Percentiles rank a stretch among this genome's conserved stretches.
Conservation (phyloP, 352 stramenopile species). For the Globisporangium recalcitrans region DNA sequence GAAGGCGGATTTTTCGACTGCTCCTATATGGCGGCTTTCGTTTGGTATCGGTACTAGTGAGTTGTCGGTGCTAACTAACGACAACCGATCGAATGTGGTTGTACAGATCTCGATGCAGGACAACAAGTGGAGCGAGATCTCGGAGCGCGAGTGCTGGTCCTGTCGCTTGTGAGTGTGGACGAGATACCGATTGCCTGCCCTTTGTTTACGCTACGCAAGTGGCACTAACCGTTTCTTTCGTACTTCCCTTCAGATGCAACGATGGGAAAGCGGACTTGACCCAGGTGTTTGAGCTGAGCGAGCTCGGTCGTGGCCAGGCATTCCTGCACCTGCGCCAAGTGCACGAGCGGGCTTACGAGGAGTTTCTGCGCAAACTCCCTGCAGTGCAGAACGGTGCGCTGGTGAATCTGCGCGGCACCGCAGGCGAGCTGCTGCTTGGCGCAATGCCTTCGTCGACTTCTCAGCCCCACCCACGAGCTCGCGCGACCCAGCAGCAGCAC, state of each 20-base stretch:
- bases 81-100: neutral
- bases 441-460: neutral
- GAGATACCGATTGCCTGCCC: neutral
- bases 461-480: neutral
- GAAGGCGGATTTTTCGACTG: too few species aligned
- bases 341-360: conserved; percentile 51
- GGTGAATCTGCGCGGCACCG: neutral
- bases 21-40: neutral
- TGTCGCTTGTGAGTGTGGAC: conserved; percentile 40
- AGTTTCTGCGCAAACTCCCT: conserved; percentile 43
- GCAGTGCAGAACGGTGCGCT: conserved; percentile 18
- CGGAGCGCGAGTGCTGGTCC: conserved; percentile 66
- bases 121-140: conserved; percentile 82
- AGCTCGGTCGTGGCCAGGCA: conserved; percentile 51
- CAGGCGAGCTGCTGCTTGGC: neutral
- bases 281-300: conserved; percentile 58
- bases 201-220: too few species aligned
- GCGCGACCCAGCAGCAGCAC: neutral
- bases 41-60: too few species aligned
- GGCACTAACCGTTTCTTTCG: too few species aligned
- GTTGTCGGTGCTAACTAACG: neutral
- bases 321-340: conserved; percentile 57
- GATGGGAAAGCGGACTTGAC: conserved; percentile 46
- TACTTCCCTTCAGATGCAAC: conserved; percentile 49
- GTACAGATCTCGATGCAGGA: conserved; percentile 78